Evolutionary conservation across 371 early-diverging fungal genomes (phyloP), one percentile per base, ranked within the genome.

Genomic region (Scutellospora calospora): DNA sequence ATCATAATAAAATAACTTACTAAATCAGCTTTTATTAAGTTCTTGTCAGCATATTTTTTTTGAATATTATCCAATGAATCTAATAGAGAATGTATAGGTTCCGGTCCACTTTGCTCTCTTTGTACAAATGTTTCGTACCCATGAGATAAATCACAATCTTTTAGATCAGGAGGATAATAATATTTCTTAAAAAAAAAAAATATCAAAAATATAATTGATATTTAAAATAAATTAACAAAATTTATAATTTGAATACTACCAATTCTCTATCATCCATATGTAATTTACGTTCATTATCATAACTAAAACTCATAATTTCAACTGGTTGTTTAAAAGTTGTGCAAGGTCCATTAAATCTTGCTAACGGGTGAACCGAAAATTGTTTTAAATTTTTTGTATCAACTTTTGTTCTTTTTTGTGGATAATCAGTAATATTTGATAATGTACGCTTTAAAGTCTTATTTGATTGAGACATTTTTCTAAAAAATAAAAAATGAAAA

Each of bases 71-170:
- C 80, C 49, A 97, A 81, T 0, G 92, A 90, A 59, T 91, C 89
- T 41, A 97, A 85, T 52, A 98, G 81, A 0, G 95, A 92, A 83
- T 98, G 95, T 49, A 98, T 87, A 80, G 94, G 94, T 77, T 97
- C 98, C 33, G 90, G 86, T 6, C 87, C 83, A 14, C 85, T 79
- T 14, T 79, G 81, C 72, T 93, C 93, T 22, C 96, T 90, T 78
- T 87, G 80, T 12, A 95, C 88, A 83, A 90, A 94, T 5, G 51
- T 81, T 14, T 91, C 88, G 71, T 84, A 94, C 31, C 90, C 91
- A 82, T 80, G 89, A 9, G 93, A 87, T 38, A 93, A 83, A 81
- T 90, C 84, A 81, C 89, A 86, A 80, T 85, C 83, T 16, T 88
- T 84, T 18, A 90, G 65, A 31, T 87, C 85, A 0, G 93, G 91